phyloP scores from a whole-genome alignment of 2,329 filamentous ascomycete species.

The Triangularia verruculosa region DNA sequence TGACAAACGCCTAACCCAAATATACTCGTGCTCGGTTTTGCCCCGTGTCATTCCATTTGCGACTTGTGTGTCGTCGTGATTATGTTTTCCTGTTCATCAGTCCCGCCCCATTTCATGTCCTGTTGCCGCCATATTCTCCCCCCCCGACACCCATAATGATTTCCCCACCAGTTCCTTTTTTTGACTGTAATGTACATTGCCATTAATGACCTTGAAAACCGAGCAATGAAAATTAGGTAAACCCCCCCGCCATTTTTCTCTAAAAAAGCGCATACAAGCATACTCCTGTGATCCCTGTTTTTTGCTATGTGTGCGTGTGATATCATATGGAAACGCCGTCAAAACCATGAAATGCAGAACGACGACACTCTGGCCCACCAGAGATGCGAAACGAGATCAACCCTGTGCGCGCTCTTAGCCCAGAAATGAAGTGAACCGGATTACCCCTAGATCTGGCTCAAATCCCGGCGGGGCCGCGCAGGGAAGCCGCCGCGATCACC shows the following conservation, averaged over 20 bases:
- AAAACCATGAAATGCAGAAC: neutral
- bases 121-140: neutral
- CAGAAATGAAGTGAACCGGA: neutral
- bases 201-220: neutral
- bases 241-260: neutral
- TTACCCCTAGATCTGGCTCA: constrained; percentile 16
- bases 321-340: neutral
- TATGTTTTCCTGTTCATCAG: neutral
- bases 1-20: neutral
- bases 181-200: neutral
- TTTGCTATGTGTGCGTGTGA: neutral
- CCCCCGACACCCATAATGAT: neutral
- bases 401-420: neutral
- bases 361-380: neutral
- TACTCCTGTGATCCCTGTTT: neutral
- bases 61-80: neutral
- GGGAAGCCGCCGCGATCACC: constrained; percentile 39
- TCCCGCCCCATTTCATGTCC: neutral
- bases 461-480: constrained; percentile 22
- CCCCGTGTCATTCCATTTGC: neutral
- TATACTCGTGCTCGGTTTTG: neutral
- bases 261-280: neutral
- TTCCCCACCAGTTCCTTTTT: neutral
- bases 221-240: neutral
- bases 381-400: constrained; percentile 2